phyloP scores from a whole-genome alignment of 2,329 filamentous ascomycete species.

The Blumeria graminis region DNA sequence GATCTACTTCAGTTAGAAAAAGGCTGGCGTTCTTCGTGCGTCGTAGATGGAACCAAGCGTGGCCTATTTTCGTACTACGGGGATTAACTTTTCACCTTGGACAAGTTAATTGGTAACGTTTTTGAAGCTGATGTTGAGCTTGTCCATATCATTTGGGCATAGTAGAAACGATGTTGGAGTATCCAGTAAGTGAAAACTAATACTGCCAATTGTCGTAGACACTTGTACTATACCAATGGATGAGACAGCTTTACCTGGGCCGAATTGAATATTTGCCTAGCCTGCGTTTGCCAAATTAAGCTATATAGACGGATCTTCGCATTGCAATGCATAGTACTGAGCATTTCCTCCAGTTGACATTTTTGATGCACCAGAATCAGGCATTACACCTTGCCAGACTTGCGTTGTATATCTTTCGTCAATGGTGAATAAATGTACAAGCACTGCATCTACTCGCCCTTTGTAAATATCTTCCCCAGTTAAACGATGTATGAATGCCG shows the following conservation, averaged over 20 bases:
- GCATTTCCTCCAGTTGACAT: background rate
- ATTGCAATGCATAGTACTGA: background rate
- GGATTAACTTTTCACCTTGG: background rate
- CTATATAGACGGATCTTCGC: background rate
- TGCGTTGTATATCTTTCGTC: background rate
- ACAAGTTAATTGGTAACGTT: background rate
- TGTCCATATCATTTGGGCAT: background rate
- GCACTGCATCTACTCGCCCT: background rate
- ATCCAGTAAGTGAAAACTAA: background rate
- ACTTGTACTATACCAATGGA: background rate
- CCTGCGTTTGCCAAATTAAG: background rate
- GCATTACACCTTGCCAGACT: background rate
- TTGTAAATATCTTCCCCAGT: background rate
- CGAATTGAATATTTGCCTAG: background rate
- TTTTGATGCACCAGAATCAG: background rate
- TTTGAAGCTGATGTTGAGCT: conserved; percentile 1
- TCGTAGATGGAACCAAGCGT: background rate
- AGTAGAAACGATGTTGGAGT: background rate
- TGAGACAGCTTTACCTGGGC: background rate
- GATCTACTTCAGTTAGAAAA: background rate
- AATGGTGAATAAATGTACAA: background rate
- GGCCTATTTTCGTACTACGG: background rate
- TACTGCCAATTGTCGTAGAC: background rate
- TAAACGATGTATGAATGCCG: background rate
- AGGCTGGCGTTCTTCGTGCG: background rate